Evolutionary conservation across 2,329 filamentous ascomycete genomes (phyloP), one percentile per base, ranked within the genome.

Genomic region (Tolypocladium ophioglossoides): DNA sequence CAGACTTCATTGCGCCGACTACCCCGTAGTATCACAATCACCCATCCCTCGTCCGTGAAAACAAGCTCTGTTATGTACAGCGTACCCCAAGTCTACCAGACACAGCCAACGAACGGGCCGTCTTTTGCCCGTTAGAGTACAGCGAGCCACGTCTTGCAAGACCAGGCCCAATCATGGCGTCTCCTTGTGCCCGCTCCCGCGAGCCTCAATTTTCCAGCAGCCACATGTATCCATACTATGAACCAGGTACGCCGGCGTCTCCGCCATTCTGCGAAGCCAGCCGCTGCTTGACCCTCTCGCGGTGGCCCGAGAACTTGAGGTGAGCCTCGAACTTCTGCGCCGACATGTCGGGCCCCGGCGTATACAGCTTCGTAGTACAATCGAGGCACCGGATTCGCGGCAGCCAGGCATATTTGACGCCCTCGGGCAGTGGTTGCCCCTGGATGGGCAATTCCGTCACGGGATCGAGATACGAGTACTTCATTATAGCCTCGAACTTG

Each of bases 271-370:
- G 58, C 12, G 61, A 62, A 22, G 60, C 66, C 40, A 67, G 58
- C 30, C 73, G 64, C 52, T 59, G 56, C 39, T 65, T 66, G 11
- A 91, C 88, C 62, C 80, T 81, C 61, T 89, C 83, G 62, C 85
- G 81, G 69, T 99, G 94, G 52, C 79, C 76, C 46, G 87, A 82
- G 70, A 96, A 96, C 70, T 86, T 89, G 50, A 97, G 76, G 72
- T 99, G 94, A 1, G 95, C 84, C 71, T 96, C 89, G 59, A 99
- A 99, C 66, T 96, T 95, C 48, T 85, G 85, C 6, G 92, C 88
- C 2, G 90, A 91, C 67, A 81, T 87, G 27, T 86, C 89, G 0
- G 91, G 90, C 0, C 91, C 89, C 0, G 91, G 89, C 0, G 91
- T 96, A 70, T 99, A 99, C 12, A 96, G 76, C 70, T 96, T 97